Conservation (phyloP, 176 grass and related monocot genomes). For the Microstegium vimineum region DNA sequence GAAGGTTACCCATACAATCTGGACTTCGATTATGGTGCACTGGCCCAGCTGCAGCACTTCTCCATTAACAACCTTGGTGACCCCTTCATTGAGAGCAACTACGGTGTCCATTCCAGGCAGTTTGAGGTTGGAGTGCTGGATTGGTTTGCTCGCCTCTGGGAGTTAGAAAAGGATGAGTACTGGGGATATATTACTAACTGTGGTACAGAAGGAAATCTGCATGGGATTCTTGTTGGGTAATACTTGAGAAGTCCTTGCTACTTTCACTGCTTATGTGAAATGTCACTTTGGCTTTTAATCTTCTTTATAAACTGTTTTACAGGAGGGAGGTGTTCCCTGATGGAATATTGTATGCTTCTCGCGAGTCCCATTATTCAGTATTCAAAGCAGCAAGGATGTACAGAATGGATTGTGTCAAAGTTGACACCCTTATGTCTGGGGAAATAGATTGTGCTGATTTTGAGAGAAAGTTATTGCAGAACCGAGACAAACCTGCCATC, state of each 20-base stretch:
- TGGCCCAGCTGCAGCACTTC: slow-evolving; percentile 65
- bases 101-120: slow-evolving; percentile 81
- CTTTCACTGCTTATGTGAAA: background rate
- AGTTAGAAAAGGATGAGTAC: slow-evolving; percentile 66
- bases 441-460: slow-evolving; percentile 79
- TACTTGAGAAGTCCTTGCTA: slow-evolving; percentile 13
- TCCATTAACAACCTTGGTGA: slow-evolving; percentile 87
- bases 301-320: slow-evolving; percentile 20
- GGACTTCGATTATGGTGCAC: slow-evolving; percentile 77
- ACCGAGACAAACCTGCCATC: slow-evolving; percentile 76
- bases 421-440: slow-evolving; percentile 67
- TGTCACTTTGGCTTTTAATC: background rate
- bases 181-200: slow-evolving; percentile 96
- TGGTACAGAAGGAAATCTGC: slow-evolving; percentile 89
- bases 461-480: slow-evolving; percentile 46
- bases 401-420: slow-evolving; percentile 81
- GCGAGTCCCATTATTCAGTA: slow-evolving; percentile 83
- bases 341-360: slow-evolving; percentile 71
- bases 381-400: slow-evolving; percentile 96
- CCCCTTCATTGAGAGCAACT: slow-evolving; percentile 88
- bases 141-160: slow-evolving; percentile 88
- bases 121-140: slow-evolving; percentile 89
- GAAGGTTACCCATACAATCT: slow-evolving; percentile 85
- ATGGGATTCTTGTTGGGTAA: slow-evolving; percentile 91
- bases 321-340: slow-evolving; percentile 82